Base-by-base conservation (phyloP, 1,284 basidiomycete genomes). In the Dichomitus squalens region DNA sequence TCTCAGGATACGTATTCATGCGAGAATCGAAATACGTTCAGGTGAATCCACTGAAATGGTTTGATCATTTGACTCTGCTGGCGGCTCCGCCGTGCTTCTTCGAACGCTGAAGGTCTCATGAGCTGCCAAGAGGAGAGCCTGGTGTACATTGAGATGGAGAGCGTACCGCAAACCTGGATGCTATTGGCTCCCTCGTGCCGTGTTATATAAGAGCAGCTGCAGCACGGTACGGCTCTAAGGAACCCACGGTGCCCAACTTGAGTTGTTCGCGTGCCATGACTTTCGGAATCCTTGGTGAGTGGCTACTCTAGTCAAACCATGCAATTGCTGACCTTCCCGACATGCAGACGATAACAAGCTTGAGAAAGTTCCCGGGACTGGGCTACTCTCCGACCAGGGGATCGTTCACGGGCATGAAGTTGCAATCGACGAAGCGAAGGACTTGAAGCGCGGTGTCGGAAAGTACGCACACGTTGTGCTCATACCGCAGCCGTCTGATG, bases 401-500 rank as follows among this genome's bases (percentile, higher is more conserved):
- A 65, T 76, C 41, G 66, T 75, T n/a, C 72, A 67, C 40, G 76
- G 76, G n/a, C 72, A 72, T 29, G 63, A 73, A 57, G 71, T 75
- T 48, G 54, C 55, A 18, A 63, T 76, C 38, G 66, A 74, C 58
- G 73, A 70, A 52, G 74, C 73, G 14, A 63, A 59, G 23, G 52
- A 58, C 33, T 59, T 79, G 29, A 79, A 79, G 61, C 68, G 71
- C 49, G 77, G 77, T 27, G 72, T 70, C 2, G 77, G 77, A 27
- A 70, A 73, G 53, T 58, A 76, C 59, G 66, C 73, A 4, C 76
- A 79, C 65, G 67, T 78, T 27, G 66, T 78, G 20, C 72, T 79
- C 16, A 70, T 79, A n/a, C 78, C 78, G 11, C 78, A 79, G 60
- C 78, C 77, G 4, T 77, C 77, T 4, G 76, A 79, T 44, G 76